Evolutionary conservation across 768 basidiomycete species (phyloP).

Genomic region (Trametes sanguinea): DNA sequence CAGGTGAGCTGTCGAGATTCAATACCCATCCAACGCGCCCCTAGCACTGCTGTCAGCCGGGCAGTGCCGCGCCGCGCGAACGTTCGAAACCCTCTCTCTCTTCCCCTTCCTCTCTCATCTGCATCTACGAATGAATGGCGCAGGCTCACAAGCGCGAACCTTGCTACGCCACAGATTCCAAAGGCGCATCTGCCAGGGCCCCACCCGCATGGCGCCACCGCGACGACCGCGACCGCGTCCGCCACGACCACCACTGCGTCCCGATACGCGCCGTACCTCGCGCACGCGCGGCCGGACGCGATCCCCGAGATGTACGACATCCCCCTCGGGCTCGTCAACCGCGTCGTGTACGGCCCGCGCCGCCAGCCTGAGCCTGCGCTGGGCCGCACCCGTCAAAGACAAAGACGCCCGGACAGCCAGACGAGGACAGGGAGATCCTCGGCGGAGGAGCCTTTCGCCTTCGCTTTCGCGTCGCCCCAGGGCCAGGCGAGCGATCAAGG

Average conservation of each 20-base stretch:
- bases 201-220: no score
- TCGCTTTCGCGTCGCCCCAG: no score
- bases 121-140: neutral
- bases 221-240: no score
- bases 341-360: constrained; percentile 54
- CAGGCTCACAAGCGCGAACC: constrained; percentile 16
- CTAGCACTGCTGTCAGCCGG: neutral
- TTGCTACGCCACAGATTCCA: constrained; percentile 50
- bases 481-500: neutral
- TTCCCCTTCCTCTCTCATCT: no score
- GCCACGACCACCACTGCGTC: no score
- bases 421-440: no score
- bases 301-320: constrained; percentile 78
- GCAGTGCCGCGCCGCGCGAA: constrained; percentile 7
- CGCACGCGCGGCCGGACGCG: constrained; percentile 45
- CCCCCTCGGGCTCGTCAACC: constrained; percentile 79
- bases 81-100: neutral
- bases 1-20: constrained; percentile 47
- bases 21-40: no score
- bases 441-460: no score
- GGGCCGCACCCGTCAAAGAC: no score
- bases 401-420: no score
- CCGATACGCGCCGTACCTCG: constrained; percentile 50
- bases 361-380: neutral
- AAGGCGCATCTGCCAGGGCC: constrained; percentile 43